Conservation (phyloP, 2,329 filamentous ascomycete species). For the Calonectria henricotiae region DNA sequence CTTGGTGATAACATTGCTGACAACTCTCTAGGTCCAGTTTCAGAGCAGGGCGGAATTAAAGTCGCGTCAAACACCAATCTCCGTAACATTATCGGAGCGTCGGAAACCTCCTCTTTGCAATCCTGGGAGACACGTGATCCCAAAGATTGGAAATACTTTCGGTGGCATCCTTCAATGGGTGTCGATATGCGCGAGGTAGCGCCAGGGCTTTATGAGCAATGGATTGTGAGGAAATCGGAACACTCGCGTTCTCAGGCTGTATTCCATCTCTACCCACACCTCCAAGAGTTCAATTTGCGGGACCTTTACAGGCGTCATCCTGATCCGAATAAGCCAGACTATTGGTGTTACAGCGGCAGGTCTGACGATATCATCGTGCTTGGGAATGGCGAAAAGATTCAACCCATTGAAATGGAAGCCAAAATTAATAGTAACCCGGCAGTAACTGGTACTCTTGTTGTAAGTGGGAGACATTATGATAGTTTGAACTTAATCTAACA, state of each 20-base stretch:
- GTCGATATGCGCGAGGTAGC: constrained; percentile 11
- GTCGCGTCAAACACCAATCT: not conserved
- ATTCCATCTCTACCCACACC: not conserved
- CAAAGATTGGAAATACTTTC: constrained; percentile 4
- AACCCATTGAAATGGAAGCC: not conserved
- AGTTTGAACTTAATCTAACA: not conserved
- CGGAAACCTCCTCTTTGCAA: not conserved
- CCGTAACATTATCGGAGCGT: constrained; percentile 13
- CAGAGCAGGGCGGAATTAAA: not conserved
- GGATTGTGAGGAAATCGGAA: constrained; percentile 3
- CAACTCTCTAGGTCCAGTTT: not conserved
- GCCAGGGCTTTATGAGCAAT: constrained; percentile 1
- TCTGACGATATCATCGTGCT: constrained; percentile 10
- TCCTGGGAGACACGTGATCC: constrained; percentile 7
- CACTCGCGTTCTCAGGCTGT: constrained; percentile 1
- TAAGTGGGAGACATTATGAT: not conserved
- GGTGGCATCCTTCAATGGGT: constrained; percentile 4
- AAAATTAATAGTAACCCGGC: constrained; percentile 9
- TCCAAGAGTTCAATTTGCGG: not conserved
- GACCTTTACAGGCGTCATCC: not conserved
- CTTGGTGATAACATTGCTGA: too few species aligned
- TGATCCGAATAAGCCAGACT: not conserved
- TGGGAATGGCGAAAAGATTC: constrained; percentile 7
- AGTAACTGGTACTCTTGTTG: not conserved
- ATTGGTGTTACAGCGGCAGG: constrained; percentile 13